Evolutionary conservation across 1,284 basidiomycete species (phyloP).

Genomic region (Neolentinus lepideus): DNA sequence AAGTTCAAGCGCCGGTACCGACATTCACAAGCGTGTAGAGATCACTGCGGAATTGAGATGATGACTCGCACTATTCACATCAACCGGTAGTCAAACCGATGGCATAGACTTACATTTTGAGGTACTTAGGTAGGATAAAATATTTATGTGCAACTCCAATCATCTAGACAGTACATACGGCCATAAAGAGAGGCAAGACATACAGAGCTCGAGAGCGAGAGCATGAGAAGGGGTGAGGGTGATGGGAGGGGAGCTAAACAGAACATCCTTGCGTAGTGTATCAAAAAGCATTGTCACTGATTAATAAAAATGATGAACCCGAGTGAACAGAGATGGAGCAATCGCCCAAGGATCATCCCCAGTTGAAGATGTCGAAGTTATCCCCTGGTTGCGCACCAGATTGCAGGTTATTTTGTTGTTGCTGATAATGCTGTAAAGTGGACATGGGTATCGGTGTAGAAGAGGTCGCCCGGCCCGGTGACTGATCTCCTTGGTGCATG

Average conservation of each 20-base stretch:
- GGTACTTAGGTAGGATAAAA: not conserved
- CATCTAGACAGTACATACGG: not conserved
- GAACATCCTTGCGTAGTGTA: not conserved
- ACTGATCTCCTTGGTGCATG: slow-evolving; percentile 12
- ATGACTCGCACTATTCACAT: not conserved
- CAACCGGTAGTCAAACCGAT: not conserved
- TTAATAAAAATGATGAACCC: slow-evolving; percentile 3
- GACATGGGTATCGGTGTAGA: slow-evolving; percentile 18
- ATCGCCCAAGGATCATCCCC: slow-evolving; percentile 14
- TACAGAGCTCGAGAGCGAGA: not conserved
- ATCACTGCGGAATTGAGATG: no score
- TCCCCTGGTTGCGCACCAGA: slow-evolving; percentile 14
- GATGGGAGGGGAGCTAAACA: not conserved
- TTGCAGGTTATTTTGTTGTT: slow-evolving; percentile 17
- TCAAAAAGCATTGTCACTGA: slow-evolving; percentile 1
- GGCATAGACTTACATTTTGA: not conserved
- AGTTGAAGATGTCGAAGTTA: slow-evolving; percentile 23
- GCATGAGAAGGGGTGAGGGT: not conserved
- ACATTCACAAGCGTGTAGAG: no score
- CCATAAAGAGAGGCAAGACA: not conserved
- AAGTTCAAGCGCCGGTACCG: not conserved
- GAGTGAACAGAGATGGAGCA: slow-evolving; percentile 4
- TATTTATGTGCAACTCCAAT: not conserved
- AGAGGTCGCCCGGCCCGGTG: slow-evolving; percentile 18
- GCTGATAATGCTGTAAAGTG: slow-evolving; percentile 10